Evolutionary conservation across 305 asterid genomes (phyloP).

Genomic region (Fraxinus sp.): DNA sequence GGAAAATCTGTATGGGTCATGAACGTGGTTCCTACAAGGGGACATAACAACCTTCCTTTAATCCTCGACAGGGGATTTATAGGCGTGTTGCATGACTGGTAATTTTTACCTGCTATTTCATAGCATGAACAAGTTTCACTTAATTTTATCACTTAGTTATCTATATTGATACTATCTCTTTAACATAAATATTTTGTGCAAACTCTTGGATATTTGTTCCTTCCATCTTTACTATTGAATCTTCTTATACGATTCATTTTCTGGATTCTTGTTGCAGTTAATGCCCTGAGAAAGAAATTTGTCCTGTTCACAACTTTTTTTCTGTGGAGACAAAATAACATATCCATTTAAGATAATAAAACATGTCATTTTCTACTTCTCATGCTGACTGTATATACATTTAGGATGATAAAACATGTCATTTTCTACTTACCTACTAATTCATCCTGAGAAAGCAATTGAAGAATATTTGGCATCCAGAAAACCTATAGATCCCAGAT

Average conservation of each 20-base stretch:
- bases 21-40: slow-evolving; percentile 88
- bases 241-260: neutral
- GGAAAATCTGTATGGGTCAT: slow-evolving; percentile 95
- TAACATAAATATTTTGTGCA: neutral
- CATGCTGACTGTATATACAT: neutral
- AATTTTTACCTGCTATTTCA: slow-evolving; percentile 29
- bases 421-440: neutral
- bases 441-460: neutral
- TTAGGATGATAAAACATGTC: neutral
- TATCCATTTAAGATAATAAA: neutral
- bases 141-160: neutral
- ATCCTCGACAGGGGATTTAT: slow-evolving; percentile 82
- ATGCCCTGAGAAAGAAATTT: neutral
- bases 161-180: neutral
- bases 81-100: slow-evolving; percentile 97
- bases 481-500: neutral
- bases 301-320: neutral
- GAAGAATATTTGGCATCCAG: neutral
- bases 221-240: slow-evolving; percentile 8
- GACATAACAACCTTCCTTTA: slow-evolving; percentile 72
- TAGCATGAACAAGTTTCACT: neutral
- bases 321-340: neutral
- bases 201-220: slow-evolving; percentile 7
- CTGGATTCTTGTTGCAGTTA: slow-evolving; percentile 7
- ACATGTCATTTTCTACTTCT: neutral